phyloP scores from a whole-genome alignment of 306 rosid genomes.

The Notholithocarpus densiflorus region DNA sequence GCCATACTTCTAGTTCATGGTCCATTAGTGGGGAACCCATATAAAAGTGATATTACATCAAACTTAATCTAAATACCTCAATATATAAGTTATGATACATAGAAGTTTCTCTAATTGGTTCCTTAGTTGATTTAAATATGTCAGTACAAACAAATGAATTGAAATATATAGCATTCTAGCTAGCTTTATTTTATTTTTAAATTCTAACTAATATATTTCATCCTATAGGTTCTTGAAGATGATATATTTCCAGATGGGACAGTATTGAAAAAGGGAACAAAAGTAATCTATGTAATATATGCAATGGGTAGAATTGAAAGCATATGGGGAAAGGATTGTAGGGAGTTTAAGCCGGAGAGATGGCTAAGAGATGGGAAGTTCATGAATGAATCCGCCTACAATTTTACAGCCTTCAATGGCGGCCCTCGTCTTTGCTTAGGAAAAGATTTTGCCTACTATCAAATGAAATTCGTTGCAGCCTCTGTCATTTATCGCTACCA shows the following conservation, averaged over 20 bases:
- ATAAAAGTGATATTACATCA: no score
- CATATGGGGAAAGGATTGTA: constrained; percentile 80
- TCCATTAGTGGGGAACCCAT: no score
- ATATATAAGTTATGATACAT: no score
- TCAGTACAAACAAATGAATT: no score
- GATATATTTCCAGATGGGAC: constrained; percentile 78
- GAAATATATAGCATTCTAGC: no score
- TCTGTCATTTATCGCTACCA: constrained; percentile 54
- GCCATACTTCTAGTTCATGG: no score
- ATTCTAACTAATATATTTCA: background rate
- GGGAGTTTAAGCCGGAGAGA: constrained; percentile 76
- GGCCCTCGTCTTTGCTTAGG: constrained; percentile 93
- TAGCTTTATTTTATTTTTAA: no score
- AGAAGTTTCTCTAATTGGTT: no score
- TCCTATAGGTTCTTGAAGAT: constrained; percentile 59
- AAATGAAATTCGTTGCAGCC: constrained; percentile 82
- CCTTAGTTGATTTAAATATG: no score
- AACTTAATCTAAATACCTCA: no score
- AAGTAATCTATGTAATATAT: constrained; percentile 72
- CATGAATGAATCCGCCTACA: constrained; percentile 82
- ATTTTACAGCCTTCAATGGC: constrained; percentile 89
- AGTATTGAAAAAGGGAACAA: constrained; percentile 66
- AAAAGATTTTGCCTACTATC: constrained; percentile 85
- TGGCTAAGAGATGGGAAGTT: constrained; percentile 72
- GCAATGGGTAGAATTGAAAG: constrained; percentile 84